These are phyloP conservation scores for Zea luxurians DNA, from an alignment of 176 grass and related monocot genomes.

Conservation along the genomic window DNA sequence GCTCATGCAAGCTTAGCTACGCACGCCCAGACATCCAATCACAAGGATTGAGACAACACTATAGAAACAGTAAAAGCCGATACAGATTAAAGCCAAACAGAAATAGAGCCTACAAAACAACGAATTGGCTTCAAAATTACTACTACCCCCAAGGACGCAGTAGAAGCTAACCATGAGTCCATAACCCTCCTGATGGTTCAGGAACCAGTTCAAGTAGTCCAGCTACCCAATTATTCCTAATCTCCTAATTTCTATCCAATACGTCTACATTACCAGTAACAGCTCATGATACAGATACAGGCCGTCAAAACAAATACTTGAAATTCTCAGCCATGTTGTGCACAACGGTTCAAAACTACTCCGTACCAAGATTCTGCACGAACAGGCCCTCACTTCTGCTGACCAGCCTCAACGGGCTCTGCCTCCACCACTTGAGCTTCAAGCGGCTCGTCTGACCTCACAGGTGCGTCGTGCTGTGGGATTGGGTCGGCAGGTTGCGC, in stretches of 20 bases:
- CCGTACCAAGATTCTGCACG: not conserved
- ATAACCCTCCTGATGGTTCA: too few species aligned
- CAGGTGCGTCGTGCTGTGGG: constrained; percentile 1
- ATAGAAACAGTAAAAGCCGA: too few species aligned
- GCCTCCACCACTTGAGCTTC: constrained; percentile 81
- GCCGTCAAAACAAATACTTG: constrained; percentile 3
- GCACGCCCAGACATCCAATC: too few species aligned
- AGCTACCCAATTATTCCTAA: not conserved
- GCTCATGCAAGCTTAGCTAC: too few species aligned
- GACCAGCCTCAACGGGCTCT: constrained; percentile 36
- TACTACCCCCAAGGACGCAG: too few species aligned
- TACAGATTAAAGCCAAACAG: too few species aligned
- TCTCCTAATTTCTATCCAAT: not conserved
- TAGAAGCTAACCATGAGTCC: too few species aligned
- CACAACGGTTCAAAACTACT: not conserved
- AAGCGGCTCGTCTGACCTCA: constrained; percentile 30
- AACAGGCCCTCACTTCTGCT: constrained; percentile 52
- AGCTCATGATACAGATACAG: constrained; percentile 1
- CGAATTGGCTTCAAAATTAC: too few species aligned
- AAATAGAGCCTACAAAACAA: too few species aligned
- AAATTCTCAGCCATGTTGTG: not conserved
- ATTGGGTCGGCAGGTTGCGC: constrained; percentile 15
- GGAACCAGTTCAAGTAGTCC: not conserved
- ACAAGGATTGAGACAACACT: too few species aligned
- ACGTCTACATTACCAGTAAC: not conserved